Conservation (phyloP, 2,329 filamentous ascomycete genomes). For the Pyricularia sp. region DNA sequence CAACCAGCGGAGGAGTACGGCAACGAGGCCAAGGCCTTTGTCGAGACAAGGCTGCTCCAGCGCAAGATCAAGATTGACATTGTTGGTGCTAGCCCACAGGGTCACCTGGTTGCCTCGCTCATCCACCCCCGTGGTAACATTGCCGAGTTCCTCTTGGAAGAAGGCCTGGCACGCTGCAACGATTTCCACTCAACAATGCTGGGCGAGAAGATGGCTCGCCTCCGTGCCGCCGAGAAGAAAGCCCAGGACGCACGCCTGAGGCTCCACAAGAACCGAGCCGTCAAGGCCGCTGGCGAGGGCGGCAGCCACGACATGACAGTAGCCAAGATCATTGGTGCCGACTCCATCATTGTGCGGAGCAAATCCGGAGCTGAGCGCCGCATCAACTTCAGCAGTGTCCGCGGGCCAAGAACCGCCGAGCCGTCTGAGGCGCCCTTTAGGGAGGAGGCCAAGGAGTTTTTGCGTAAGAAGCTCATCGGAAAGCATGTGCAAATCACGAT, state of each 20-base stretch:
- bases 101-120: constrained; percentile 77
- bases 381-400: constrained; percentile 62
- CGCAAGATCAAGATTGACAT: constrained; percentile 72
- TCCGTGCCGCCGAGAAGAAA: constrained; percentile 75
- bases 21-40: constrained; percentile 77
- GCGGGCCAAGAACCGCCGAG: constrained; percentile 82
- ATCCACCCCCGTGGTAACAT: constrained; percentile 88
- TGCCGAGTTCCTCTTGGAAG: constrained; percentile 77
- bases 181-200: constrained; percentile 93
- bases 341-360: constrained; percentile 76
- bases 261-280: constrained; percentile 69
- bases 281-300: constrained; percentile 45
- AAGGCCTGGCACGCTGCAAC: constrained; percentile 81
- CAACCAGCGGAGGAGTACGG: constrained; percentile 82
- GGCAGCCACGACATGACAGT: constrained; percentile 69
- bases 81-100: constrained; percentile 78
- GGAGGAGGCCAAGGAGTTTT: constrained; percentile 89
- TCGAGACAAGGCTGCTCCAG: constrained; percentile 76
- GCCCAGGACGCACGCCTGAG: constrained; percentile 68
- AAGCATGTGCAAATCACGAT: constrained; percentile 86
- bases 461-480: constrained; percentile 86
- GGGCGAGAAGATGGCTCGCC: constrained; percentile 71
- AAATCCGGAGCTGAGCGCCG: constrained; percentile 80
- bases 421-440: constrained; percentile 77
- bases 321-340: constrained; percentile 72